A percentile compares a stretch with the other conserved stretches of the same genome.
phyloP scores from a whole-genome alignment of 805 yeast species.

The Tetrapisispora nanseiensis region DNA sequence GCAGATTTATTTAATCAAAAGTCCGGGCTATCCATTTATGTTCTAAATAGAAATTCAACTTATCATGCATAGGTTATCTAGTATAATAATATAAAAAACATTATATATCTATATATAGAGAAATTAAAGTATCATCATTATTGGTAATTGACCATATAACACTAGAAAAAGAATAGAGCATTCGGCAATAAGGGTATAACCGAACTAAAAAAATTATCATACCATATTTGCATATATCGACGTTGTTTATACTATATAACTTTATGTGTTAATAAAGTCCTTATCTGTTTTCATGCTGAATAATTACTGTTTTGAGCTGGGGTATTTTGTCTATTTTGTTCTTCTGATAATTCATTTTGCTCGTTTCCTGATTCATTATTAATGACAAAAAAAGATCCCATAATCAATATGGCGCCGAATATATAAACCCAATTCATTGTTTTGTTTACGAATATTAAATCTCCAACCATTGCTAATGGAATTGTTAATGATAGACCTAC shows the following conservation, averaged over 20 bases:
- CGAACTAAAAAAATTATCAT: too few species aligned
- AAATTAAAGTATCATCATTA: too few species aligned
- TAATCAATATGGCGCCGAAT: constrained; percentile 72
- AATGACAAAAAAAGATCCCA: constrained; percentile 73
- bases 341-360: constrained; percentile 2
- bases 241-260: too few species aligned
- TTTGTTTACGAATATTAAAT: constrained; percentile 60
- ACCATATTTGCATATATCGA: too few species aligned
- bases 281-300: background rate
- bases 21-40: constrained; percentile 22
- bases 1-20: constrained; percentile 21
- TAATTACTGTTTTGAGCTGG: background rate
- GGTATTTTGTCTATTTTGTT: background rate
- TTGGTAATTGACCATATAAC: too few species aligned
- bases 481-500: constrained; percentile 90
- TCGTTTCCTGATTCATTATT: constrained; percentile 72
- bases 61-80: too few species aligned
- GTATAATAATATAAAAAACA: too few species aligned
- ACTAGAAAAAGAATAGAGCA: too few species aligned
- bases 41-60: constrained; percentile 5
- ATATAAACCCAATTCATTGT: constrained; percentile 52
- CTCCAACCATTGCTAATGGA: constrained; percentile 91
- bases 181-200: too few species aligned
- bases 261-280: background rate
- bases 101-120: too few species aligned